Base-by-base conservation (phyloP, 1,139 yeast species). In the Arxiozyma heterogenica region DNA sequence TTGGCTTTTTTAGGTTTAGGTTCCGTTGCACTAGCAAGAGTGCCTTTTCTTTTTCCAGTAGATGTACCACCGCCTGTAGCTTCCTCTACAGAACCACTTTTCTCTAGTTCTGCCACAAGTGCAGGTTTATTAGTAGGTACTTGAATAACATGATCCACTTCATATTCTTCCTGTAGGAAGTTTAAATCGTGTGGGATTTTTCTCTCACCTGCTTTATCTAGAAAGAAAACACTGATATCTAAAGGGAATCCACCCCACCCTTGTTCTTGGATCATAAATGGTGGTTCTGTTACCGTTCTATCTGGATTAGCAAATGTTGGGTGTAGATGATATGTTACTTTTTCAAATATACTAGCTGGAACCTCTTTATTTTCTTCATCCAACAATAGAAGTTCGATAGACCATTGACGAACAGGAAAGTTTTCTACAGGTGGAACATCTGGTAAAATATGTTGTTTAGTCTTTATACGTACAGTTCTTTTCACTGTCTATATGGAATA, bases 241-340 rank as follows among this genome's bases (percentile, higher is more conserved):
- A 93, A 79, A 67, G 91, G 96, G 66, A 91, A 91, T 63, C 93
- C 98, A 67, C 98, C 98, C 98, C 98, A 93, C 50, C 98, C 98
- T 74, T 89, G 86, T 71, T 93, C 98, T 67, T 84, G 88, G 54
- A 93, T 85, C 66, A 74, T 79, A 73, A 91, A 93, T n/a, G 98
- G 98, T 22, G 87, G 81, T 64, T 83, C 83, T 65, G 87, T 89
- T 64, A 89, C 71, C 8, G 85, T 77, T 72, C 98, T 80, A 59
- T 81, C 83, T 12, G 98, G 98, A 69, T 89, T 89, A 53, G 83
- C 82, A 71, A 93, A 93, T 17, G 98, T 93, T 43, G 98, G 98
- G 75, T 93, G 98, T 61, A 93, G 79, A 64, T 89, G 84, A 70
- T 91, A 93, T 21, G 95, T 88, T 53, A 90, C 98, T 71, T 85